Evolutionary conservation across 306 rosid species (phyloP).

Genomic region (Argentina anserina): DNA sequence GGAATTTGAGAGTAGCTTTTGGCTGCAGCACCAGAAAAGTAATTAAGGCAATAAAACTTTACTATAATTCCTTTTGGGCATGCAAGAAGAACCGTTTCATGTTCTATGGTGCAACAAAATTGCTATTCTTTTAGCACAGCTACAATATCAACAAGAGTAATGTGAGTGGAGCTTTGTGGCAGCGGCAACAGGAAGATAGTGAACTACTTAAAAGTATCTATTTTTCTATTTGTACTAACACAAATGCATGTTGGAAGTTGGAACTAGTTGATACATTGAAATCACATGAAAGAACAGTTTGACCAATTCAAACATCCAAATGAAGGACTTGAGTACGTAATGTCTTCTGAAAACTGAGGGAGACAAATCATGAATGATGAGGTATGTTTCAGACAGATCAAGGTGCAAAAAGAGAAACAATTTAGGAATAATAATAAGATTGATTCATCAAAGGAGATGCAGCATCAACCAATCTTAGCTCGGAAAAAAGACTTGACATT

Average conservation of each 20-base stretch:
- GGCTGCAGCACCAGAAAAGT: constrained; percentile 56
- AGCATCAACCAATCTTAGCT: too few relatives aligned
- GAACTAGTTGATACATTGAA: not conserved
- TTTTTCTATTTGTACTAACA: not conserved
- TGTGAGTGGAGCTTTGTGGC: not conserved
- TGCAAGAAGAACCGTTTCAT: not conserved
- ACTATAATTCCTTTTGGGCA: not conserved
- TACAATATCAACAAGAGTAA: not conserved
- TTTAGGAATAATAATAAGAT: not conserved
- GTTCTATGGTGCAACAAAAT: not conserved
- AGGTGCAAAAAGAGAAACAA: constrained; percentile 2
- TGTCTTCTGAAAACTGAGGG: not conserved
- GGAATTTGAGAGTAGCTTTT: constrained; percentile 78
- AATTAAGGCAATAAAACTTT: not conserved
- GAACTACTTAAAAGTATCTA: not conserved
- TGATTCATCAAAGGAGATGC: not conserved
- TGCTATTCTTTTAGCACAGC: not conserved
- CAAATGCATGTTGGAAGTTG: not conserved
- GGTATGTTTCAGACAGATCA: not conserved
- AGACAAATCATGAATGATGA: not conserved
- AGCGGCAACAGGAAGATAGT: not conserved
- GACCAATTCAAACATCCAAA: not conserved
- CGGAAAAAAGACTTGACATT: too few relatives aligned
- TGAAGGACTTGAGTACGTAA: not conserved
- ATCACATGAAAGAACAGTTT: not conserved